phyloP scores from a whole-genome alignment of 306 rosid species.

The Quercus engelmannii region DNA sequence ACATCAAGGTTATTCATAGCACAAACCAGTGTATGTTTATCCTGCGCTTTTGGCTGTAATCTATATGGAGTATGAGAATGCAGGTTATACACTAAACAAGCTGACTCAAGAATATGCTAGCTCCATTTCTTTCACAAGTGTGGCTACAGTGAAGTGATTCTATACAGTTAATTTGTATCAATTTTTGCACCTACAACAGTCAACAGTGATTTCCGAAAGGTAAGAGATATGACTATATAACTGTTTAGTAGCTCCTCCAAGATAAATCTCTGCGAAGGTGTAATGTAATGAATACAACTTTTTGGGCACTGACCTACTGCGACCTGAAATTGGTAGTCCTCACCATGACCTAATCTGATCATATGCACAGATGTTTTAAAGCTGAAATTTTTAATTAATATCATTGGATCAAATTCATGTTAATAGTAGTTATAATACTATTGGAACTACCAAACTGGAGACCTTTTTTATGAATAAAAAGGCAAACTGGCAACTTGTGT shows the following conservation, averaged over 20 bases:
- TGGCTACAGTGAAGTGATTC: background rate
- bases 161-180: background rate
- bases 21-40: background rate
- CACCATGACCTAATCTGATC: conserved; percentile 48
- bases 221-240: conserved; percentile 25
- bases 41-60: background rate
- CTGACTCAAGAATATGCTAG: background rate
- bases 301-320: conserved; percentile 93
- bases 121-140: background rate
- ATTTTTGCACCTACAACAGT: background rate
- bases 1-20: background rate
- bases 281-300: conserved; percentile 81
- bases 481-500: background rate
- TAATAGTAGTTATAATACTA: background rate
- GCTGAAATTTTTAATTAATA: background rate
- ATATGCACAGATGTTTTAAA: background rate
- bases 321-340: conserved; percentile 55
- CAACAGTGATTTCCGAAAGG: background rate
- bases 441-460: background rate
- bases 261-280: conserved; percentile 79
- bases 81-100: background rate
- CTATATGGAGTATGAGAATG: background rate
- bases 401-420: background rate
- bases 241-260: conserved; percentile 83
- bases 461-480: background rate